Conservation (phyloP, 2,329 filamentous ascomycete species). For the Beauveria sp. region DNA sequence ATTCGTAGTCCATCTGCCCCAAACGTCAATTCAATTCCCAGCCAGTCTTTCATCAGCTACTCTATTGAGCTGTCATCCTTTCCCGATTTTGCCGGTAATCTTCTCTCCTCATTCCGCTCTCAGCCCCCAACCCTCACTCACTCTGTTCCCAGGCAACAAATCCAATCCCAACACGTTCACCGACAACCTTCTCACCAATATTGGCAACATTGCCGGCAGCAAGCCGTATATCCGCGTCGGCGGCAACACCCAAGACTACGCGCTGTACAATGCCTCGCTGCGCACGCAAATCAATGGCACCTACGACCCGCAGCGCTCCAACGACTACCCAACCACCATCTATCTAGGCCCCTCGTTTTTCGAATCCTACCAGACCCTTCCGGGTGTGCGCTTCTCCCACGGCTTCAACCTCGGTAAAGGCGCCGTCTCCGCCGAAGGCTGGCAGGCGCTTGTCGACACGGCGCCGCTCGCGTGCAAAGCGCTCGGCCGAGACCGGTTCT, state of each 20-base stretch:
- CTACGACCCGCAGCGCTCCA: constrained; percentile 39
- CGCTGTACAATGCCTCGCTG: constrained; percentile 49
- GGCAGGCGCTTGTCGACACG: constrained; percentile 45
- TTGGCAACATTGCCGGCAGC: constrained; percentile 44
- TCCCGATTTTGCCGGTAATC: constrained; percentile 40
- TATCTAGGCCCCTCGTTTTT: constrained; percentile 55
- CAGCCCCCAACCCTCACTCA: neutral
- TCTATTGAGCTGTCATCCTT: constrained; percentile 46
- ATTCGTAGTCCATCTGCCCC: neutral
- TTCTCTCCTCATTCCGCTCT: neutral
- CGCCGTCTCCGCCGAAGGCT: constrained; percentile 42
- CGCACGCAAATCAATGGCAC: constrained; percentile 44
- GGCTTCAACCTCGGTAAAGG: constrained; percentile 53
- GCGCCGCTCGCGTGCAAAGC: constrained; percentile 51
- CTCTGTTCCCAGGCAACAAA: constrained; percentile 34
- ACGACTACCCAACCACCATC: constrained; percentile 54
- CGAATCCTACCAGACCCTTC: constrained; percentile 53
- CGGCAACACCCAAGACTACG: constrained; percentile 61
- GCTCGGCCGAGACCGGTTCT: constrained; percentile 40
- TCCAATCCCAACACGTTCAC: constrained; percentile 52
- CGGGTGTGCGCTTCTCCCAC: constrained; percentile 48
- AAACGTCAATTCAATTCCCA: constrained; percentile 17
- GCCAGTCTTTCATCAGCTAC: constrained; percentile 38
- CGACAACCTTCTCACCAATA: constrained; percentile 50
- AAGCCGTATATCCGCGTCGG: constrained; percentile 57